Base-by-base conservation (phyloP, 345 rosid species). In the Toxicodendron radicans region DNA sequence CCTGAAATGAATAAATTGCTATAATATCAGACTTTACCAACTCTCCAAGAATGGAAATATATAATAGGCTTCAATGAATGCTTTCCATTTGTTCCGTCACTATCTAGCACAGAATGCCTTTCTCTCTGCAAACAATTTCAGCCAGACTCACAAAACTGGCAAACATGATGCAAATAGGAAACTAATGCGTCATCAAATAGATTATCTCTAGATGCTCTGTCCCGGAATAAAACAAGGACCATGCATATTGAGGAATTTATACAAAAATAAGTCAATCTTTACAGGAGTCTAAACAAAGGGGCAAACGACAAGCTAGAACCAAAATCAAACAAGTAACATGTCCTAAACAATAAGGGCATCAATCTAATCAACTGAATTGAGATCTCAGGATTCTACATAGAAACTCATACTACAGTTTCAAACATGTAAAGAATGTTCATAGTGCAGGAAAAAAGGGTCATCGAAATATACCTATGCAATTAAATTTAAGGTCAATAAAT, bases 41-140 rank as follows among this genome's bases (percentile, higher is more conserved):
- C 87, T 93, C 98, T 90, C 99, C 99, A 95, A 35, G 96, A 86
- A 71, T 93, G 99, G 76, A 90, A 93, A 87, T 93, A 66, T 73
- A 91, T 84, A 72, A 95, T 90, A 30, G 98, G 93, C 80, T 91
- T 95, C 82, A 90, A 64, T 13, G 88, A 76, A 66, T 68, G 82
- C 87, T 93, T 95, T 75, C 89, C 90, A 70, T 64, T 82, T 59
- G 85, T 75, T 74, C 93, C 92, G 48, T 85, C 89, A 71, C 65
- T 78, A 7, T 91, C 98, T 73, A 82, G 80, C 20, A 75, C 6
- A 23, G 93, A 86, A 73, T 85, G 84, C 74, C 87, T 90, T 77
- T 93, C 98, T 80, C 99, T 90, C 99, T 95, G 85, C 71, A 68
- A 80, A 79, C 43, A 75, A 84, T 46, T 75, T 67, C 43, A 80